Evolutionary conservation across 2,329 filamentous ascomycete species (phyloP), one percentile per base, ranked within the genome.

Genomic region (Hypoxylon sp.): DNA sequence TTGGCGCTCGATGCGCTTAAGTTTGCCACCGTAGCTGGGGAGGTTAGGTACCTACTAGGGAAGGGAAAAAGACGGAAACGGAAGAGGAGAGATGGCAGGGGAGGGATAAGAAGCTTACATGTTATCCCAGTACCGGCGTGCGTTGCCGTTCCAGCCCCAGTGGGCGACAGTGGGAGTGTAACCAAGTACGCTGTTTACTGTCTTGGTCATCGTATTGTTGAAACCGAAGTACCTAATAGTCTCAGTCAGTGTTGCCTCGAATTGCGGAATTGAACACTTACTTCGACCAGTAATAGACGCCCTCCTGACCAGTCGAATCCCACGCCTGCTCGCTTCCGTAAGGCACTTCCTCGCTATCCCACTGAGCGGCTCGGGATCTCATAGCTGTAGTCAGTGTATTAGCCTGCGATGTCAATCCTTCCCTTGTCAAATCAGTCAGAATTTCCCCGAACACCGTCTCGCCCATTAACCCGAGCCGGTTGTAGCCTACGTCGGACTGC

Each of bases 111-210:
- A 6, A 19, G 27, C 83, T 74, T 79, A 86, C 77, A 85, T 76
- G 57, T 87, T 87, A 71, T 89, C 87, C 87, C 87, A 89, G 75
- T 89, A 89, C 5, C 87, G 77, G 1, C 88, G 81, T 0, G 87
- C 86, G 67, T 89, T 89, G 11, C 87, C 87, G 56, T 89, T 88
- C 85, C 85, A 89, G 2, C 85, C 88, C 88, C 88, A 89, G 68
- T 89, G 87, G 0, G 86, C 80, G 0, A 89, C 83, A 0, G 85
- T 86, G 0, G 87, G 87, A 80, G 84, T 87, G 68, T 85, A 89
- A 0, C 85, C 87, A 0, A 87, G 74, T 3, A 89, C 86, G 21
- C 83, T 85, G 61, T 85, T 80, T 50, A 89, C 79, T 0, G 82
- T 84, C 70, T 88, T 89, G 1, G 75, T 75, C 0, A 79, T 81